These are phyloP conservation scores for Tremella yokohamensis DNA, from an alignment of 768 basidiomycete species.

Conservation along the genomic window DNA sequence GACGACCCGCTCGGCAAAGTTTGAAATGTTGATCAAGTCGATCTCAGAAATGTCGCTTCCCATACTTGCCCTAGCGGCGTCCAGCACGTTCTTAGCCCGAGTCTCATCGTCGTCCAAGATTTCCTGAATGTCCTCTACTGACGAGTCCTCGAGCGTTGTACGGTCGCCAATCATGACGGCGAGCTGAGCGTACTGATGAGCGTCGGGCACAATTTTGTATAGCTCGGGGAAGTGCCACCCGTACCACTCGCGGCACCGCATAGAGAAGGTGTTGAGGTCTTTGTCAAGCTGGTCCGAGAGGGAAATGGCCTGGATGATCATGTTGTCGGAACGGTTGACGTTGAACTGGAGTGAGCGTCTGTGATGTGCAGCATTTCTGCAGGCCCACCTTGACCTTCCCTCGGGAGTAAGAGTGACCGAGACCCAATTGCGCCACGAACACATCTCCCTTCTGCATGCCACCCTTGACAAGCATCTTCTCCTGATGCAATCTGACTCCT, in stretches of 20 bases:
- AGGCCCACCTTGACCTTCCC: conserved; percentile 82
- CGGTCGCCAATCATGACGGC: conserved; percentile 88
- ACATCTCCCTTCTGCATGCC: conserved; percentile 78
- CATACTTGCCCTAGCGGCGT: conserved; percentile 91
- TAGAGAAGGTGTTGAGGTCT: conserved; percentile 97
- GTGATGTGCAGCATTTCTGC: neutral
- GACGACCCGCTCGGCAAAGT: conserved; percentile 84
- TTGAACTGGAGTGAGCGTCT: conserved; percentile 40
- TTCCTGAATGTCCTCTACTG: conserved; percentile 70
- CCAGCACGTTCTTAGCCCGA: conserved; percentile 86
- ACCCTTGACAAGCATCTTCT: conserved; percentile 64
- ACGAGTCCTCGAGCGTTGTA: conserved; percentile 63
- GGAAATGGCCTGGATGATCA: conserved; percentile 99
- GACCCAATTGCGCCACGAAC: conserved; percentile 86
- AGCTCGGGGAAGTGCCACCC: conserved; percentile 99
- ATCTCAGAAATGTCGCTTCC: conserved; percentile 84
- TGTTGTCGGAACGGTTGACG: conserved; percentile 72
- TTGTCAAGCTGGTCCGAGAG: conserved; percentile 98
- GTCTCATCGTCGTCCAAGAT: conserved; percentile 80
- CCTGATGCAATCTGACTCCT: conserved; percentile 84
- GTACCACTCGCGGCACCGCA: conserved; percentile 98
- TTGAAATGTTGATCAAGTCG: conserved; percentile 90
- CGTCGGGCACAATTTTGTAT: conserved; percentile 86
- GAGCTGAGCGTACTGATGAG: conserved; percentile 77
- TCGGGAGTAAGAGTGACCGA: conserved; percentile 95